Evolutionary conservation across 1,284 basidiomycete species (phyloP).

Genomic region (Ustilago loliicola): DNA sequence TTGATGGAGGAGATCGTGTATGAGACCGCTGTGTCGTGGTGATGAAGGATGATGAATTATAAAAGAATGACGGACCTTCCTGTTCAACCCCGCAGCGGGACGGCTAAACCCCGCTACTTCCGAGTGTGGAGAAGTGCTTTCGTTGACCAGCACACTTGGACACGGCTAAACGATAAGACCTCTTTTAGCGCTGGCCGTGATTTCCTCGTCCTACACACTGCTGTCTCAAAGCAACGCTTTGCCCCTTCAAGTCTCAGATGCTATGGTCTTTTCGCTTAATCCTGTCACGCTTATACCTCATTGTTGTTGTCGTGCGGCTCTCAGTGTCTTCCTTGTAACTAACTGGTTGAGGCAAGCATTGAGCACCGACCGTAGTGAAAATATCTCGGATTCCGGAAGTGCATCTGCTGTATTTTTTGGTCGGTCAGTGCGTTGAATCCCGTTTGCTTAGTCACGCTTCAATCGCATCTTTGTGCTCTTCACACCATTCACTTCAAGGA

Average conservation of each 20-base stretch:
- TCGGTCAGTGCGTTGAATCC: conserved; percentile 11
- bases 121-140: conserved; percentile 12
- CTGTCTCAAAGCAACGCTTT: not conserved
- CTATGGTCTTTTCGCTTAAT: too few species aligned
- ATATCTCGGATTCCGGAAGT: conserved; percentile 4
- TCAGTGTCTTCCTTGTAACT: too few species aligned
- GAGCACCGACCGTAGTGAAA: not conserved
- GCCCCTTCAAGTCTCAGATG: not conserved
- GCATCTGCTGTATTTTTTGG: not conserved
- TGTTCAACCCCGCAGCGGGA: not conserved
- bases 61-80: not conserved
- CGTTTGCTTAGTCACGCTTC: not conserved
- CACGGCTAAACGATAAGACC: conserved; percentile 12
- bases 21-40: not conserved
- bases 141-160: too few species aligned
- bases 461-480: not conserved
- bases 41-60: not conserved
- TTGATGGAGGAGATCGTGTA: not conserved
- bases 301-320: too few species aligned
- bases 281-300: too few species aligned
- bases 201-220: conserved; percentile 7
- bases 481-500: not conserved
- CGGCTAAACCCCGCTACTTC: conserved; percentile 28
- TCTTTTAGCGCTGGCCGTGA: conserved; percentile 15
- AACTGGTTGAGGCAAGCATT: not conserved